These are phyloP conservation scores for Holtermanniella nyarrowii DNA, from an alignment of 768 basidiomycete species.

Conservation along the genomic window DNA sequence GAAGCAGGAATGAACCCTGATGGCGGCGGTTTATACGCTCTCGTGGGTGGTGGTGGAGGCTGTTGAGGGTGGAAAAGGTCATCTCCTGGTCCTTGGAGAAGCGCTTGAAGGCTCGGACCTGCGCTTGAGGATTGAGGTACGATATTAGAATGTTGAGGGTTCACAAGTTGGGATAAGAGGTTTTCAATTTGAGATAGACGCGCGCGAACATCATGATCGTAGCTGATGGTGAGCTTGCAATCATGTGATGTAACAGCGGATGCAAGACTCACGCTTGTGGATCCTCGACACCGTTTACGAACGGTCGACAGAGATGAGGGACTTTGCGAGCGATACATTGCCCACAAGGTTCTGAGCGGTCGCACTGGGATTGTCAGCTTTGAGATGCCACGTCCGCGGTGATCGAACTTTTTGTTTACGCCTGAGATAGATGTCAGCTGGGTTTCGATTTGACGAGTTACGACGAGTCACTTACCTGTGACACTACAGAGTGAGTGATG, in stretches of 20 bases:
- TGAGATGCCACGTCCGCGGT: slow-evolving; percentile 1
- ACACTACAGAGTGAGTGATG: not conserved
- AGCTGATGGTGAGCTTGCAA: slow-evolving; percentile 4
- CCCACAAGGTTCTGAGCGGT: slow-evolving; percentile 35
- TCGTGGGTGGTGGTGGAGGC: slow-evolving; percentile 5
- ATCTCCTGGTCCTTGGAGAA: slow-evolving; percentile 28
- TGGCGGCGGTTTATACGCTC: slow-evolving; percentile 28
- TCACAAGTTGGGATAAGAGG: slow-evolving; percentile 29
- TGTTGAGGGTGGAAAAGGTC: slow-evolving; percentile 33
- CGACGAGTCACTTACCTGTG: not conserved
- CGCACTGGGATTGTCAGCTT: slow-evolving; percentile 11
- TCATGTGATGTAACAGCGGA: not conserved
- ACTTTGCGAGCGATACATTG: slow-evolving; percentile 41
- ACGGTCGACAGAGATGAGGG: slow-evolving; percentile 41
- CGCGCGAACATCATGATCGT: slow-evolving; percentile 36
- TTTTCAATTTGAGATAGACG: slow-evolving; percentile 39
- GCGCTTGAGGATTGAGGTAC: slow-evolving; percentile 7
- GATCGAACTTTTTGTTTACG: slow-evolving; percentile 32
- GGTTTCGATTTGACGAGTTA: not conserved
- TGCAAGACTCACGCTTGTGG: slow-evolving; percentile 26
- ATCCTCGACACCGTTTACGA: slow-evolving; percentile 40
- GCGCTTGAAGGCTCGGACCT: slow-evolving; percentile 24
- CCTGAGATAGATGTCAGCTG: too few relatives aligned
- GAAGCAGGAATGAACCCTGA: slow-evolving; percentile 20
- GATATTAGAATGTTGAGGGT: slow-evolving; percentile 2